A percentile compares a stretch with the other conserved stretches of the same genome.
Conservation (phyloP, 1,139 yeast species). For the Lodderomyces pseudojiufengensis region DNA sequence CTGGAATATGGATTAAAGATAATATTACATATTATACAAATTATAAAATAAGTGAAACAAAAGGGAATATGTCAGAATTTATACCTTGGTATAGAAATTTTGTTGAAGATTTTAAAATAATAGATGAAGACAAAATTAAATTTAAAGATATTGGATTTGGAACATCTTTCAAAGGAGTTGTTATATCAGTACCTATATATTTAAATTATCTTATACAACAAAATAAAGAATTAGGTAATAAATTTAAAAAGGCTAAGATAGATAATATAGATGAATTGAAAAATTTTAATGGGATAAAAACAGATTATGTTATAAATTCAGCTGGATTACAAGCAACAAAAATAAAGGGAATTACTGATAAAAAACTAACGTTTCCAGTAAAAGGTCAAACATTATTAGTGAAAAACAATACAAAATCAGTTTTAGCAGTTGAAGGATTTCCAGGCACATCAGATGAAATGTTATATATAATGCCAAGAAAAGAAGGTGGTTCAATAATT, state of each 20-base stretch:
- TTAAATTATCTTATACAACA: slow-evolving; percentile 41
- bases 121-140: slow-evolving; percentile 28
- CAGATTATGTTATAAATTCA: slow-evolving; percentile 44
- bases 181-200: slow-evolving; percentile 49
- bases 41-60: slow-evolving; percentile 9
- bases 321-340: slow-evolving; percentile 38
- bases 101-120: slow-evolving; percentile 30
- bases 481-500: slow-evolving; percentile 52
- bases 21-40: slow-evolving; percentile 29
- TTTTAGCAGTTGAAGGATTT: slow-evolving; percentile 28
- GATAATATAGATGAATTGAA: slow-evolving; percentile 26
- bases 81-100: slow-evolving; percentile 46
- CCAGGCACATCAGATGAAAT: slow-evolving; percentile 33
- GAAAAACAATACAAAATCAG: slow-evolving; percentile 30
- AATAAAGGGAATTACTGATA: slow-evolving; percentile 32
- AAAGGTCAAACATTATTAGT: slow-evolving; percentile 40
- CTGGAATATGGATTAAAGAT: slow-evolving; percentile 42
- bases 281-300: slow-evolving; percentile 21
- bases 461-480: slow-evolving; percentile 49
- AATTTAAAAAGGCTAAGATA: slow-evolving; percentile 27
- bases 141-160: slow-evolving; percentile 35
- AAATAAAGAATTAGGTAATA: slow-evolving; percentile 36
- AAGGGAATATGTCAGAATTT: slow-evolving; percentile 16
- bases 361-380: slow-evolving; percentile 26
- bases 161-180: slow-evolving; percentile 42